Conservation (phyloP, 2,329 filamentous ascomycete genomes). For the Emmonsiellopsis sp. region DNA sequence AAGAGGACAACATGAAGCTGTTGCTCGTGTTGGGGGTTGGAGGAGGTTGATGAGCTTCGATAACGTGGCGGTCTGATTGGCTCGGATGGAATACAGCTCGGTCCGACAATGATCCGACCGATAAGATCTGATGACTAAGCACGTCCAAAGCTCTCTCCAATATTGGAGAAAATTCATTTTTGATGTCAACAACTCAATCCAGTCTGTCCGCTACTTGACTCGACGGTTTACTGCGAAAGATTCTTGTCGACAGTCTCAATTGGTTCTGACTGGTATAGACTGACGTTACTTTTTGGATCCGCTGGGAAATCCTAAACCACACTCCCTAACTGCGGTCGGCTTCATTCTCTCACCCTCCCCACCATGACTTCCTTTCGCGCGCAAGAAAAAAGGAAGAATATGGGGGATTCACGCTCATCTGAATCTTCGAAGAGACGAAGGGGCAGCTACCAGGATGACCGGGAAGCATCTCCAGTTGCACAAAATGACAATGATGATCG, state of each 20-base stretch:
- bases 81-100: background rate
- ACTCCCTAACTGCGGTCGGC: background rate
- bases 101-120: constrained; percentile 1
- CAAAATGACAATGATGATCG: background rate
- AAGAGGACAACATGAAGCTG: background rate
- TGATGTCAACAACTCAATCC: too few species aligned
- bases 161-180: too few species aligned
- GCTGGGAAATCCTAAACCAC: background rate
- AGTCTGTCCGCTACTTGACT: too few species aligned
- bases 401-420: background rate
- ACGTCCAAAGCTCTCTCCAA: too few species aligned
- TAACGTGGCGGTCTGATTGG: constrained; percentile 1
- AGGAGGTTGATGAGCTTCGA: background rate
- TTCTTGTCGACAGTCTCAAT: too few species aligned
- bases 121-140: background rate
- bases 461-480: background rate
- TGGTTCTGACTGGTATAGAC: too few species aligned
- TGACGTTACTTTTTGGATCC: too few species aligned
- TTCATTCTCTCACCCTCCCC: background rate
- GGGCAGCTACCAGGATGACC: background rate
- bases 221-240: too few species aligned
- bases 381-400: background rate
- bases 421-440: background rate
- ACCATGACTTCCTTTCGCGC: background rate
- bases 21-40: background rate